Percentiles rank a stretch among this genome's conserved stretches.
Evolutionary conservation across 192 early-diverging fungal species (phyloP).

Genomic region (Chytriomyces sp.): DNA sequence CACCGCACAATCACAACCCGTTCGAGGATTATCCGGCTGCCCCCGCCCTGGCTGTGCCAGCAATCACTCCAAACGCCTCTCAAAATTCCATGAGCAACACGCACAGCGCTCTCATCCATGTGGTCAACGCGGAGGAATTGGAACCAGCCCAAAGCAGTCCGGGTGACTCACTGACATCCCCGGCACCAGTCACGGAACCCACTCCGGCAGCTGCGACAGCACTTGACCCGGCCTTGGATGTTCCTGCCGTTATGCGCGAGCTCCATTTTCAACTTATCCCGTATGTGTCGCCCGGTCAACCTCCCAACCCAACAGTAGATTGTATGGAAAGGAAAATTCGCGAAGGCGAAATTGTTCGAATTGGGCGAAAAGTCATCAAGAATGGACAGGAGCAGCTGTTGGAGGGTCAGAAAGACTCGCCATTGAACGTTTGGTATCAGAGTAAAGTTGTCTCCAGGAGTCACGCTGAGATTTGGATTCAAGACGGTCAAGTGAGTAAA

Average conservation of each 20-base stretch:
- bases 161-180: too few relatives aligned
- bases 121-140: not conserved
- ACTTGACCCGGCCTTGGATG: not conserved
- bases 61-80: too few relatives aligned
- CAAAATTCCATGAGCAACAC: too few relatives aligned
- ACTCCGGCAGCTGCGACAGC: too few relatives aligned
- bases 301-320: slow-evolving; percentile 40
- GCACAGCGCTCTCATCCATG: too few relatives aligned
- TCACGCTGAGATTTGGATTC: slow-evolving; percentile 93
- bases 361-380: slow-evolving; percentile 52
- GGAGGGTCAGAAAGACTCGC: slow-evolving; percentile 38
- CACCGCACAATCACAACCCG: too few relatives aligned
- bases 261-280: slow-evolving; percentile 51
- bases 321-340: slow-evolving; percentile 51
- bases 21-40: too few relatives aligned
- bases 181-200: too few relatives aligned
- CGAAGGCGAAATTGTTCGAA: slow-evolving; percentile 44
- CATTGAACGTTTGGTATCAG: slow-evolving; percentile 55
- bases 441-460: slow-evolving; percentile 89
- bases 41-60: not conserved
- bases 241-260: slow-evolving; percentile 21
- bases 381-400: slow-evolving; percentile 44
- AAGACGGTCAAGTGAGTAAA: slow-evolving; percentile 61
- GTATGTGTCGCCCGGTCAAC: slow-evolving; percentile 33
- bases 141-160: not conserved